Base-by-base conservation (phyloP, 306 rosid species). In the Vachellia pachyceras region DNA sequence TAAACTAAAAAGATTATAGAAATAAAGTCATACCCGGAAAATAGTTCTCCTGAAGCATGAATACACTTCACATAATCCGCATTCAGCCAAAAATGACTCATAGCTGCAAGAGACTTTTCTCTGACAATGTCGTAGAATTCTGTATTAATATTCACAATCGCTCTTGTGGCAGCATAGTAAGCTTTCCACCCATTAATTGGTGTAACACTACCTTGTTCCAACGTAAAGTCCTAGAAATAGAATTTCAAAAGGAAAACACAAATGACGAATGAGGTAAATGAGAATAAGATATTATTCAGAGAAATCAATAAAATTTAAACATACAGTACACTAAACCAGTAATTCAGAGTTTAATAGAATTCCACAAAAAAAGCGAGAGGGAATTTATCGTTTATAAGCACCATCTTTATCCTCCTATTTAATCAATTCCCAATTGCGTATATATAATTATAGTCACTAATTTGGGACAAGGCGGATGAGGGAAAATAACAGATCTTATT, bases 111-210 rank as follows among this genome's bases (percentile, higher is more conserved):
- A 63, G 95, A 92, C 86, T 87, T 89, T 47, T 89, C 97, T 85
- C 97, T 91, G 69, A 96, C 80, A 79, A 94, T 91, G 88, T 86
- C 90, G 89, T 90, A 94, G 91, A 96, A 96, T 79, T 89, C 92
- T 49, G 87, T 82, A 89, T 96, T 96, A 82, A 85, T 69, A 88
- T 85, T 91, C 89, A 92, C 92, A 88, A 96, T 88, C 18, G 97
- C 94, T 84, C 97, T 72, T 50, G 99, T 96, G 60, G 97, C 99
- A 82, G 99, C 99, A 88, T 96, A 96, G 87, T 96, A 96, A 63
- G 97, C 95, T 82, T 96, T 96, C 99, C 99, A 94, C 79, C 99
- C 99, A 77, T 94, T 96, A 33, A 60, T 75, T 36, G 99, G 99
- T 18, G 88, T 92, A 66, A 96, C 74, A 15, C 84, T 85, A 79